phyloP scores from a whole-genome alignment of 306 rosid genomes.

The Bauhinia variegata region DNA sequence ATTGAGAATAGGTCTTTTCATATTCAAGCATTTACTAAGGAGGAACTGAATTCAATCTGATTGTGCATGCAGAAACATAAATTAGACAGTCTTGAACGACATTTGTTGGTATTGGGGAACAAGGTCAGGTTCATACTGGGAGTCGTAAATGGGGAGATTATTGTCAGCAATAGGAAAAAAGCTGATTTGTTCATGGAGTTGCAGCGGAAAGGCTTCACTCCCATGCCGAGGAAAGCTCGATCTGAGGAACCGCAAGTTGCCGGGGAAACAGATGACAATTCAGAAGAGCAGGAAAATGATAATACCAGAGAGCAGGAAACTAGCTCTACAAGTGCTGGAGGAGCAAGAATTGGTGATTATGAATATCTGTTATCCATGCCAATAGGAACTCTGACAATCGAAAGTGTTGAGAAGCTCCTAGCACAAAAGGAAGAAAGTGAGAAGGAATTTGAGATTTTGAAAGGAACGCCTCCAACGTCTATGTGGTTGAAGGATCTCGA shows the following conservation, averaged over 20 bases:
- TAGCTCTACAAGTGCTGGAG: constrained; percentile 38
- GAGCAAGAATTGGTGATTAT: constrained; percentile 61
- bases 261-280: constrained; percentile 70
- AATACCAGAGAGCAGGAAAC: constrained; percentile 56
- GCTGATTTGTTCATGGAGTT: constrained; percentile 80
- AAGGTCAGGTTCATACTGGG: constrained; percentile 86
- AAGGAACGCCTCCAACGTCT: constrained; percentile 62
- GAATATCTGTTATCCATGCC: constrained; percentile 76
- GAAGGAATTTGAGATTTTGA: constrained; percentile 61
- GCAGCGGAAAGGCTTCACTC: constrained; percentile 86
- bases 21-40: background rate
- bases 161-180: constrained; percentile 75
- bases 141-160: constrained; percentile 80
- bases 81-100: constrained; percentile 63
- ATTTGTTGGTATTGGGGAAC: constrained; percentile 72
- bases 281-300: constrained; percentile 68
- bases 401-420: constrained; percentile 72
- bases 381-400: constrained; percentile 79
- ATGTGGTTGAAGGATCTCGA: constrained; percentile 86
- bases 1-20: background rate
- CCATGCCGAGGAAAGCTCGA: constrained; percentile 78
- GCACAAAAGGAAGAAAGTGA: constrained; percentile 64
- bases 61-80: constrained; percentile 61
- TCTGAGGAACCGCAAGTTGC: constrained; percentile 84
- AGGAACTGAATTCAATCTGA: constrained; percentile 20